These are phyloP conservation scores for Wallemia ichthyophaga DNA, from an alignment of 1,284 basidiomycete species.

Conservation along the genomic window DNA sequence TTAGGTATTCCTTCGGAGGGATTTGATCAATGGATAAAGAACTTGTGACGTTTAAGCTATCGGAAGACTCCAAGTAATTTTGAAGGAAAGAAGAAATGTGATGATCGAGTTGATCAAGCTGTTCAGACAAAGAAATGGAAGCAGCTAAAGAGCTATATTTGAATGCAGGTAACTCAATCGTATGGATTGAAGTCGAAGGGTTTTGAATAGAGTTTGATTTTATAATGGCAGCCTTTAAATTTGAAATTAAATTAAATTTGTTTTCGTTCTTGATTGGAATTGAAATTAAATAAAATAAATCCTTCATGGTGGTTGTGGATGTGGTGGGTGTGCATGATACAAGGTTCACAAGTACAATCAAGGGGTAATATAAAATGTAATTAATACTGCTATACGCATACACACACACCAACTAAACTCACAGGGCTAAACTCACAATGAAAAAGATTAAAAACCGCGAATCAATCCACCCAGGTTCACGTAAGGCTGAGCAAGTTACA, in stretches of 20 bases:
- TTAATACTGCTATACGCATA: too few relatives aligned
- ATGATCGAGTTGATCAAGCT: background rate
- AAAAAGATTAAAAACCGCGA: background rate
- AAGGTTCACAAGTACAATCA: too few relatives aligned
- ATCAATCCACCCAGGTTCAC: background rate
- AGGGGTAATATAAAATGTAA: too few relatives aligned
- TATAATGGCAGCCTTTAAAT: background rate
- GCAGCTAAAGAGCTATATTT: background rate
- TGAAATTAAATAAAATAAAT: background rate
- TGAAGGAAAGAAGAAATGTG: background rate
- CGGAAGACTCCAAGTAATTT: background rate
- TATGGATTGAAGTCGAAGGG: background rate
- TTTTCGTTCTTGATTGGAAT: background rate
- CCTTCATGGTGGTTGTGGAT: background rate
- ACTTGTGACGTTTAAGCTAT: conserved; percentile 1
- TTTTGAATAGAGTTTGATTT: background rate
- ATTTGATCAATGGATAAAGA: background rate
- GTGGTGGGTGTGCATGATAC: too few relatives aligned
- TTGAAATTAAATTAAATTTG: background rate
- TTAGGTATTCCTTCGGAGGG: background rate
- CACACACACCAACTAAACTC: background rate
- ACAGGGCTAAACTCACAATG: background rate
- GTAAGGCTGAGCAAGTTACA: background rate
- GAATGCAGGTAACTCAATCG: background rate
- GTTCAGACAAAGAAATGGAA: background rate